Base-by-base conservation (phyloP, 495 filamentous ascomycete species). In the Hypoxylon subgilvum region DNA sequence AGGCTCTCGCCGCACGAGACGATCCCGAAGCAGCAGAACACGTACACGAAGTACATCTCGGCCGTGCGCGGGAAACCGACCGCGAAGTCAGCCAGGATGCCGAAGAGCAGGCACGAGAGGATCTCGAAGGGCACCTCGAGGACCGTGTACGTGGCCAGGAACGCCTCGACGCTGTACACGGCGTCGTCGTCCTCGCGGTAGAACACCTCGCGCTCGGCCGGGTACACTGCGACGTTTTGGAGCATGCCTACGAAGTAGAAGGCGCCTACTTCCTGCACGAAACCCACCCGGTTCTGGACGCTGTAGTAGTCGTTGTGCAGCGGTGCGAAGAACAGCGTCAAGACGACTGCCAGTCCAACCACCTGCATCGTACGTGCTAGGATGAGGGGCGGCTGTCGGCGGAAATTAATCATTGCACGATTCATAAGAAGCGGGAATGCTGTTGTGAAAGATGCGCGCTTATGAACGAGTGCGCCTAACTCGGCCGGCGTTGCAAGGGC, bases 181-280 rank as follows among this genome's bases (percentile, higher is more conserved):
- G 79, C 76, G 66, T 91, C 88, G 46, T 83, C 82, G 59, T 87
- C 77, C 67, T 90, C 87, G 56, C 82, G 80, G 62, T 89, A 88
- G 65, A 89, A 89, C 12, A 87, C 84, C 39, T 86, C 84, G 7
- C 84, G 79, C 61, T 90, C 88, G 17, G 69, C 71, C 0, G 88
- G 87, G 55, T 90, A 91, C 41, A 88, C 77, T 6, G 86, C 83
- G 13, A 90, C 82, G 60, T 90, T 90, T 63, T 91, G 86, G 4
- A 90, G 77, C 88, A 91, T 89, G 4, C 86, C 87, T 3, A 91
- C 82, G 56, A 89, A 89, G 63, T 89, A 88, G n/a, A 89, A 72
- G 0, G 87, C 82, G 1, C 81, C 75, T 52, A 90, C 73, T 61
- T 90, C 84, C 61, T 90, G 85, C 2, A 88, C 69, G 57, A 88